Evolutionary conservation across 345 rosid genomes (phyloP).

Genomic region (Stellera chamaejasme): DNA sequence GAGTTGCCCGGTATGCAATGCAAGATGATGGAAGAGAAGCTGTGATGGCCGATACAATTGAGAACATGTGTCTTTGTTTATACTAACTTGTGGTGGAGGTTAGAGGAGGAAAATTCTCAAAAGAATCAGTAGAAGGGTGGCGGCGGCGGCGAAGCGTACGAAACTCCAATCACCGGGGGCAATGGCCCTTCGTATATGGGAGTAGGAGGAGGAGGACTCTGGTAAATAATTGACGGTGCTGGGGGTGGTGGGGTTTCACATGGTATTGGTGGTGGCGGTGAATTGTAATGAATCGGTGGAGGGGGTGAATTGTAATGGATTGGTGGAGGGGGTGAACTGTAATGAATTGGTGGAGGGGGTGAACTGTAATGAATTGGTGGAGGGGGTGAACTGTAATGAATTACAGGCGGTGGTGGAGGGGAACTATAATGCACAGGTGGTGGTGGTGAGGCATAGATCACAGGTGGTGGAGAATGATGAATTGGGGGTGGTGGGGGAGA

Average conservation of each 20-base stretch:
- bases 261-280: conserved; percentile 22
- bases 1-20: background rate
- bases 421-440: conserved; percentile 15
- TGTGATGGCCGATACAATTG: conserved; percentile 7
- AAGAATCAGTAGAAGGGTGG: conserved; percentile 96
- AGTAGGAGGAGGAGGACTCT: conserved; percentile 50
- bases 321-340: conserved; percentile 28
- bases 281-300: conserved; percentile 10
- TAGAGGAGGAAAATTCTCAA: conserved; percentile 43
- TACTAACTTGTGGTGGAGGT: conserved; percentile 14
- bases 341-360: conserved; percentile 22
- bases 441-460: conserved; percentile 15
- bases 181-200: conserved; percentile 78
- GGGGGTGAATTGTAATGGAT: conserved; percentile 16
- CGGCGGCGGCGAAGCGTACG: conserved; percentile 98
- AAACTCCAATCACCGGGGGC: conserved; percentile 72
- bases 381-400: conserved; percentile 9
- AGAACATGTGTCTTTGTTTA: background rate
- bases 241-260: conserved; percentile 15
- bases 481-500: conserved; percentile 29
- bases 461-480: conserved; percentile 13
- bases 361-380: conserved; percentile 8
- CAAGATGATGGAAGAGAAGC: conserved; percentile 13
- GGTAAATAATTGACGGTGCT: conserved; percentile 19
- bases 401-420: conserved; percentile 27